phyloP scores from a whole-genome alignment of 1,139 yeast genomes.

The Geotrichum siamense region DNA sequence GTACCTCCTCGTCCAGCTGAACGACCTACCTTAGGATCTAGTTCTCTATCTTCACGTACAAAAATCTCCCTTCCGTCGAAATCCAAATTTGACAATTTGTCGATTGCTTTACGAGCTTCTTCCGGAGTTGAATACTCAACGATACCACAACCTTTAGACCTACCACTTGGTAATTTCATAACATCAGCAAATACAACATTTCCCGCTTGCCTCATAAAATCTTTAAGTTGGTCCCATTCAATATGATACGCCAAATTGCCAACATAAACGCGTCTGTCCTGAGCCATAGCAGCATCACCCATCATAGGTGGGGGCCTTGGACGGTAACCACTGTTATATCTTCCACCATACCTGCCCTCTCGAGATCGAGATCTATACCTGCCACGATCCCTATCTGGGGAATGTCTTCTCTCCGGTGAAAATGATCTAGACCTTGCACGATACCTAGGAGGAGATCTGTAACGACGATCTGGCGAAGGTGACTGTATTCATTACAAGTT shows the following conservation, averaged over 20 bases:
- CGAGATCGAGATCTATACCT: conserved; percentile 15
- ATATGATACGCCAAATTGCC: conserved; percentile 58
- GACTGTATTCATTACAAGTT: conserved; percentile 33
- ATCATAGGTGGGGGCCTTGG: conserved; percentile 6
- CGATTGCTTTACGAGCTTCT: conserved; percentile 71
- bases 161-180: conserved; percentile 73
- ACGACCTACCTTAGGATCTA: conserved; percentile 24
- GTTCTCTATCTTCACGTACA: conserved; percentile 59
- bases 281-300: conserved; percentile 19
- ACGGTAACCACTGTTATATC: conserved; percentile 7
- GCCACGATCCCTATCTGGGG: conserved; percentile 8
- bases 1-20: conserved; percentile 23
- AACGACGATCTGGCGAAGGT: conserved; percentile 13
- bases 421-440: conserved; percentile 13
- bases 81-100: conserved; percentile 56
- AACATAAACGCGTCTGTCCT: conserved; percentile 41
- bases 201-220: conserved; percentile 61
- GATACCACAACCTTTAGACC: conserved; percentile 66
- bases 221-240: conserved; percentile 56
- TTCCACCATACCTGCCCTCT: conserved; percentile 12
- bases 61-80: conserved; percentile 76
- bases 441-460: conserved; percentile 14
- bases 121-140: conserved; percentile 70
- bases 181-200: conserved; percentile 80
- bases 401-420: conserved; percentile 17